These are phyloP conservation scores for Exserohilum turcica DNA, from an alignment of 2,329 filamentous ascomycete species.

Conservation along the genomic window DNA sequence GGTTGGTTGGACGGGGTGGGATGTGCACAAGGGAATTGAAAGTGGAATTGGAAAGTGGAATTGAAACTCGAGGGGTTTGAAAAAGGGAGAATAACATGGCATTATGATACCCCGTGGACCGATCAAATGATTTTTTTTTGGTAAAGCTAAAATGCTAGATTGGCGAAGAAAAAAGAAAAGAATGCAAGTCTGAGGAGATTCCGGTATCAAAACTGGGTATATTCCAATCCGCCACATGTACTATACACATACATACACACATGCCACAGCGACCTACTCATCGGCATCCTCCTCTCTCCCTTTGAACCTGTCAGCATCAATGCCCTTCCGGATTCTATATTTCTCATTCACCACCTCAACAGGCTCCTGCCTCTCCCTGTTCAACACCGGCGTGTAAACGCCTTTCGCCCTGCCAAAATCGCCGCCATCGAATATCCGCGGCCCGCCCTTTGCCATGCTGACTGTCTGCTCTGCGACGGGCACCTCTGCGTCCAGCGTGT, in stretches of 20 bases:
- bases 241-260: background rate
- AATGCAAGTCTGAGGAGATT: background rate
- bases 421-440: conserved; percentile 64
- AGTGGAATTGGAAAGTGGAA: background rate
- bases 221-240: background rate
- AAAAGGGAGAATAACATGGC: too few species aligned
- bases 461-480: conserved; percentile 14
- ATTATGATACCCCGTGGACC: too few species aligned
- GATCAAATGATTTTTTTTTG: too few species aligned
- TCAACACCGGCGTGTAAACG: conserved; percentile 62
- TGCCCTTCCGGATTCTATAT: conserved; percentile 60
- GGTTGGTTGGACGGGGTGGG: background rate
- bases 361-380: conserved; percentile 61
- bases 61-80: too few species aligned
- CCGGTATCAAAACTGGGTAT: background rate
- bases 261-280: conserved; percentile 23
- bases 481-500: conserved; percentile 27
- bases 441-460: conserved; percentile 44
- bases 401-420: conserved; percentile 60
- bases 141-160: too few species aligned
- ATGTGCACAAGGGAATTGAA: background rate
- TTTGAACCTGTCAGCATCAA: conserved; percentile 23
- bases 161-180: too few species aligned
- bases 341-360: conserved; percentile 67
- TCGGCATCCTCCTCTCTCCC: conserved; percentile 36